These are phyloP conservation scores for Metschnikowia drakensbergensis DNA, from an alignment of 805 yeast genomes.

Conservation along the genomic window DNA sequence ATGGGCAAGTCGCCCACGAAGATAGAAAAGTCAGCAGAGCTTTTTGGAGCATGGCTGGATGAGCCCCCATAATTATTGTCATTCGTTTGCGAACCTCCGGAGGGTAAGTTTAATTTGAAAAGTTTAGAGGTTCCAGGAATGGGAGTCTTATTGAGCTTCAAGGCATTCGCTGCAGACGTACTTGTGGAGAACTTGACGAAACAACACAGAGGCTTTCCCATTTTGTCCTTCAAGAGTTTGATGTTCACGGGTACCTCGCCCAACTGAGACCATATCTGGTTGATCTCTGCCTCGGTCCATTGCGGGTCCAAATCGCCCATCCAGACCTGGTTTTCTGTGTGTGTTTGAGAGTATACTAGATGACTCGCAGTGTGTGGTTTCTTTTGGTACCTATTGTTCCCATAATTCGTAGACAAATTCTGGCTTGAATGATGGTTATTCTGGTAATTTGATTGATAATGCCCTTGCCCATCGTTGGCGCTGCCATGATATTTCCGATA, in stretches of 20 bases:
- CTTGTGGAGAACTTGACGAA: constrained; percentile 68
- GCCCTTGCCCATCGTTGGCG: constrained; percentile 4
- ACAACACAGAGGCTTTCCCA: constrained; percentile 51
- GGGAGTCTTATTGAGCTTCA: constrained; percentile 61
- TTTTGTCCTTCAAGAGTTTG: constrained; percentile 69
- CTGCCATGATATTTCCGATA: constrained; percentile 2
- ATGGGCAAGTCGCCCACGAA: constrained; percentile 84
- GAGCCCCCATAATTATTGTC: background rate
- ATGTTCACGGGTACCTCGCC: constrained; percentile 61
- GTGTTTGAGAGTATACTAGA: constrained; percentile 17
- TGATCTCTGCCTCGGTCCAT: constrained; percentile 72
- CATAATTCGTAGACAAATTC: background rate
- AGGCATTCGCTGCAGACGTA: constrained; percentile 61
- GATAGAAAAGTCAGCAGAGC: constrained; percentile 52
- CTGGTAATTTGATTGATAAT: constrained; percentile 3
- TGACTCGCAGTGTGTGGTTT: constrained; percentile 11
- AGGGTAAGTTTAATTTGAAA: constrained; percentile 80
- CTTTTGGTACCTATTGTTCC: constrained; percentile 2
- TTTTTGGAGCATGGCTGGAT: background rate
- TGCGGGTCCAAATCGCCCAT: constrained; percentile 89
- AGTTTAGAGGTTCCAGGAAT: constrained; percentile 58
- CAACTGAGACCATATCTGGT: constrained; percentile 62
- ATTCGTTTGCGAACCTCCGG: constrained; percentile 30
- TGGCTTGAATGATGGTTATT: background rate
- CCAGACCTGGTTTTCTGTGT: constrained; percentile 48